Conservation (phyloP, 179 eudicot species). For the Carnegiea gigantea region DNA sequence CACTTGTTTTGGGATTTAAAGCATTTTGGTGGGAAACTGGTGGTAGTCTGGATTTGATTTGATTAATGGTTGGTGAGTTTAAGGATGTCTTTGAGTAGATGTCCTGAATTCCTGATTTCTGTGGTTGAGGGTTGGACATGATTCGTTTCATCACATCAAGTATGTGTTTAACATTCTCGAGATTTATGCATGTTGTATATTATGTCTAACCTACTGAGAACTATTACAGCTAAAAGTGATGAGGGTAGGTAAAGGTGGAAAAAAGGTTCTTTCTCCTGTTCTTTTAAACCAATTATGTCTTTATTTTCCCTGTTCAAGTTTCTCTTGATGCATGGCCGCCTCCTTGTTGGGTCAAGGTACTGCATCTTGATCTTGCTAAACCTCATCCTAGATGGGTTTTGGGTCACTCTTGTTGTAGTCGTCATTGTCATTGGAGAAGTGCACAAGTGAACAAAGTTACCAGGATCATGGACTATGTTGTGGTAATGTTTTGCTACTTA, state of each 20-base stretch:
- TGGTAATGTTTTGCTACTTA: background rate
- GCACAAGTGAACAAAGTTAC: background rate
- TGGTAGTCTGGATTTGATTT: background rate
- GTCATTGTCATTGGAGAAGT: background rate
- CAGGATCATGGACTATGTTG: background rate
- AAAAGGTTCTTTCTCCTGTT: background rate
- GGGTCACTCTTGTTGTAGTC: background rate
- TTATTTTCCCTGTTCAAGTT: background rate
- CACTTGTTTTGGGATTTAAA: constrained; percentile 10
- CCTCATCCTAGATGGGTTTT: background rate
- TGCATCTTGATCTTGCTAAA: background rate
- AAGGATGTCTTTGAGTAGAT: background rate
- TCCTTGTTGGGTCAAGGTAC: background rate
- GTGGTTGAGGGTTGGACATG: background rate
- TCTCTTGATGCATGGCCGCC: background rate
- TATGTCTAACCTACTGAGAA: background rate
- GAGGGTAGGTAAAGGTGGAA: background rate
- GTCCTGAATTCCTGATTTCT: background rate
- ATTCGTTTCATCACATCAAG: constrained; percentile 21
- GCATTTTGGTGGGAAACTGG: background rate
- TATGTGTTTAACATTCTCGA: constrained; percentile 1
- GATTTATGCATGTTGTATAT: background rate
- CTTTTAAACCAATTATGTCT: background rate
- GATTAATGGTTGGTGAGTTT: background rate
- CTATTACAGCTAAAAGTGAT: background rate